Conservation (phyloP, 345 rosid species). For the Syzygium aqueum region DNA sequence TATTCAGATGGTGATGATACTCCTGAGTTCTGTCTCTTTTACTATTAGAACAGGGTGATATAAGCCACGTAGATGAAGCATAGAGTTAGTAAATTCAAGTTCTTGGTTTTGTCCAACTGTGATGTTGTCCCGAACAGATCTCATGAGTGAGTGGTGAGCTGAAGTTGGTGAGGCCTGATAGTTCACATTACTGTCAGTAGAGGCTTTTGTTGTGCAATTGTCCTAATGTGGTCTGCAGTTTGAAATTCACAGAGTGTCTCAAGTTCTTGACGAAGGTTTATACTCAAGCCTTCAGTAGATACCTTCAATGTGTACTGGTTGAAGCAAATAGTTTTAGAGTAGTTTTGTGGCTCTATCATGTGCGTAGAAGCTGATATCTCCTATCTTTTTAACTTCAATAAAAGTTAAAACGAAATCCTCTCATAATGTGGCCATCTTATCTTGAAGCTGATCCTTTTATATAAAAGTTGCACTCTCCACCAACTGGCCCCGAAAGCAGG, state of each 20-base stretch:
- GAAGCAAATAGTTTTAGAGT: not conserved
- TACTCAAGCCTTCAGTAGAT: not conserved
- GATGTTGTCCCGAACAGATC: not conserved
- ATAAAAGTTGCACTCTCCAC: not conserved
- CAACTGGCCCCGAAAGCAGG: not conserved
- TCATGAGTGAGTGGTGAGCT: not conserved
- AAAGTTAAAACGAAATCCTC: not conserved
- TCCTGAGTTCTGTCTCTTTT: not conserved
- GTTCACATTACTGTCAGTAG: not conserved
- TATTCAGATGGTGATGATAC: not conserved
- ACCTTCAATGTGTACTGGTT: not conserved
- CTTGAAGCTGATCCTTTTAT: not conserved
- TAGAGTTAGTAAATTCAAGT: not conserved
- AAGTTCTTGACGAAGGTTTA: not conserved
- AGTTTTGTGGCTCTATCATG: not conserved
- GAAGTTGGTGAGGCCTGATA: not conserved
- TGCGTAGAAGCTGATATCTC: not conserved
- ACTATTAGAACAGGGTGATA: not conserved
- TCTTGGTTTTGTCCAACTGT: not conserved
- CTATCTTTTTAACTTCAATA: not conserved
- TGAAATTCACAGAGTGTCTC: not conserved
- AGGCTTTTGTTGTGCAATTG: not conserved
- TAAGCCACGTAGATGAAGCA: not conserved
- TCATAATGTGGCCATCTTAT: not conserved
- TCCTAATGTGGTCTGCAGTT: not conserved